Evolutionary conservation across 148 eudicot genomes (phyloP).

Genomic region (Nepenthes gracilis): DNA sequence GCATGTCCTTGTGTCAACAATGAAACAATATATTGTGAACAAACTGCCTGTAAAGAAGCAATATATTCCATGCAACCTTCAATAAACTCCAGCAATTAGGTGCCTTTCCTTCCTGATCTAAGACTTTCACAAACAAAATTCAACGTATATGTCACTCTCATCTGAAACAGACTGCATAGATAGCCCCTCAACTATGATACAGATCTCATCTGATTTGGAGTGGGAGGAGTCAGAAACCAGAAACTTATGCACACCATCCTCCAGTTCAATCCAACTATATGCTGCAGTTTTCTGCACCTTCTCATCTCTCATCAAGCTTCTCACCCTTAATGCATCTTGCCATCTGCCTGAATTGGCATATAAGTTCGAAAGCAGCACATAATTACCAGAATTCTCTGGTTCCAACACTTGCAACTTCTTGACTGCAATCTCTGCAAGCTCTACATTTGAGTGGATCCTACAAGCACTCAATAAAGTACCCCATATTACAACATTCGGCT

Average conservation of each 20-base stretch:
- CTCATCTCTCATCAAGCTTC: conserved; percentile 25
- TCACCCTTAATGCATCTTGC: conserved; percentile 30
- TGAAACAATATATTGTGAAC: no score
- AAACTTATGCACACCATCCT: conserved; percentile 39
- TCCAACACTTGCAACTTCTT: conserved; percentile 32
- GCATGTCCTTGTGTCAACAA: no score
- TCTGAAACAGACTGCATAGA: conserved; percentile 18
- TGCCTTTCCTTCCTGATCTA: background rate
- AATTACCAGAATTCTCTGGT: conserved; percentile 51
- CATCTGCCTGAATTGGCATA: conserved; percentile 44
- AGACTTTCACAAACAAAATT: background rate
- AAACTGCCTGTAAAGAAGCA: no score
- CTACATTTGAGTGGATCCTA: conserved; percentile 25
- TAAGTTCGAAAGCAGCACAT: conserved; percentile 41
- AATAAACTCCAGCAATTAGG: background rate
- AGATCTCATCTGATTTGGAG: conserved; percentile 25
- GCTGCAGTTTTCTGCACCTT: conserved; percentile 36
- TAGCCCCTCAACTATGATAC: conserved; percentile 19
- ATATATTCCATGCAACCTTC: no score
- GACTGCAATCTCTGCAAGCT: conserved; percentile 38
- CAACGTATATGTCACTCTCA: conserved; percentile 3
- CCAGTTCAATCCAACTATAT: conserved; percentile 54
- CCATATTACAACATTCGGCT: conserved; percentile 48
- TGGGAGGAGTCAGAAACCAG: conserved; percentile 33
- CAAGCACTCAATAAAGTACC: conserved; percentile 46